These are phyloP conservation scores for Oryza glaberrima DNA, from an alignment of 176 grass and related monocot genomes.

Conservation along the genomic window DNA sequence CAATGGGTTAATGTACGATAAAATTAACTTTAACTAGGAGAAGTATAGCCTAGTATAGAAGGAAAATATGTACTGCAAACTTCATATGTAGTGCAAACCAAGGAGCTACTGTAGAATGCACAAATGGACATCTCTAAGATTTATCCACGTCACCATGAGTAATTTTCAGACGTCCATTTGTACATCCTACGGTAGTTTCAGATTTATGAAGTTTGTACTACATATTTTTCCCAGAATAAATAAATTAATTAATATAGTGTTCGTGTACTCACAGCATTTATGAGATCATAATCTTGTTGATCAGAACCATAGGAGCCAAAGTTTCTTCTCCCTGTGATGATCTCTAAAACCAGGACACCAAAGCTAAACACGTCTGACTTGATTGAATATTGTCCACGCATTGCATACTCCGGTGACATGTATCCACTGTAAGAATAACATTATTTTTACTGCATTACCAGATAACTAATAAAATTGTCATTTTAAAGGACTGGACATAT, in stretches of 20 bases:
- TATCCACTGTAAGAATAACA: conserved; percentile 10
- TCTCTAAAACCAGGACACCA: neutral
- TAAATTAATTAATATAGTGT: neutral
- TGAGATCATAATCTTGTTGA: neutral
- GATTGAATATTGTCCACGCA: conserved; percentile 36
- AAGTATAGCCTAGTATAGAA: neutral
- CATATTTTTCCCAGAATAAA: no score
- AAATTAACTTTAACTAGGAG: neutral
- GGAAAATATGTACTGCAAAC: no score
- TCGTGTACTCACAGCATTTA: neutral
- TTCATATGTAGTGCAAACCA: no score
- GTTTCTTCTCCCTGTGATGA: conserved; percentile 14
- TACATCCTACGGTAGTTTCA: no score
- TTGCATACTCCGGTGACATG: conserved; percentile 21
- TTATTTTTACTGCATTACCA: neutral
- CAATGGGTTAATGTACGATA: neutral
- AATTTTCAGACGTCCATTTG: no score
- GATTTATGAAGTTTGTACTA: no score
- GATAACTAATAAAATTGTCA: neutral
- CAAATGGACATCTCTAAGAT: no score
- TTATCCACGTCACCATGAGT: no score
- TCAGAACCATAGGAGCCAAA: neutral
- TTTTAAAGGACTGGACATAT: neutral
- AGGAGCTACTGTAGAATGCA: no score
- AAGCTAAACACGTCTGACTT: conserved; percentile 22